These are phyloP conservation scores for Ganoderma lucidum DNA, from an alignment of 1,284 basidiomycete genomes.

Conservation along the genomic window DNA sequence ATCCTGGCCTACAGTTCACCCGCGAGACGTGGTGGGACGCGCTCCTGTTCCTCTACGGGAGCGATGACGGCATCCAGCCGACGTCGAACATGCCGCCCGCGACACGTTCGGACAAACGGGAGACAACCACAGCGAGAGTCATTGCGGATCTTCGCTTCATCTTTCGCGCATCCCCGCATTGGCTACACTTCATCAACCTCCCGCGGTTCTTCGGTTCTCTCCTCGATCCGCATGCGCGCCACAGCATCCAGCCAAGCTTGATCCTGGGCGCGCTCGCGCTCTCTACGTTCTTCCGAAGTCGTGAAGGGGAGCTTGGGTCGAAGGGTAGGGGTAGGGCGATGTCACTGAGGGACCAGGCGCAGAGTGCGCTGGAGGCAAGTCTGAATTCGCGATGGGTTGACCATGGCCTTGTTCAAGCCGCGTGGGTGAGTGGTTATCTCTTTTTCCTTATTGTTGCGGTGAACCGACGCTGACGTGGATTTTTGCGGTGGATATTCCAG, in stretches of 20 bases:
- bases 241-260: conserved; percentile 71
- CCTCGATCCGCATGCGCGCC: conserved; percentile 59
- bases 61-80: conserved; percentile 36
- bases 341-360: conserved; percentile 68
- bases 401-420: conserved; percentile 73
- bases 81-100: conserved; percentile 33
- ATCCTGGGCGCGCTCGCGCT: conserved; percentile 71
- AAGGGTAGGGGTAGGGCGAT: conserved; percentile 62
- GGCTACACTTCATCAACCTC: conserved; percentile 77
- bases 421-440: conserved; percentile 62
- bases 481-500: conserved; percentile 43
- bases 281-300: conserved; percentile 74
- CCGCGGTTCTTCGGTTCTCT: conserved; percentile 70
- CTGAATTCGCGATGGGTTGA: conserved; percentile 75
- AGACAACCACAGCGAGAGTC: conserved; percentile 53
- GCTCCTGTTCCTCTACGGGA: conserved; percentile 62
- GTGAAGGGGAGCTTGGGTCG: conserved; percentile 54
- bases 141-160: conserved; percentile 68
- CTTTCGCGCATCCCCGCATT: conserved; percentile 70
- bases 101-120: conserved; percentile 53
- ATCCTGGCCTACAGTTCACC: conserved; percentile 69
- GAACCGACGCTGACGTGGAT: conserved; percentile 1
- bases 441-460: neutral
- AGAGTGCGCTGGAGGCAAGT: conserved; percentile 75
- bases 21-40: conserved; percentile 84